Conservation (phyloP, 768 basidiomycete species). For the Exsudoporus frostii region DNA sequence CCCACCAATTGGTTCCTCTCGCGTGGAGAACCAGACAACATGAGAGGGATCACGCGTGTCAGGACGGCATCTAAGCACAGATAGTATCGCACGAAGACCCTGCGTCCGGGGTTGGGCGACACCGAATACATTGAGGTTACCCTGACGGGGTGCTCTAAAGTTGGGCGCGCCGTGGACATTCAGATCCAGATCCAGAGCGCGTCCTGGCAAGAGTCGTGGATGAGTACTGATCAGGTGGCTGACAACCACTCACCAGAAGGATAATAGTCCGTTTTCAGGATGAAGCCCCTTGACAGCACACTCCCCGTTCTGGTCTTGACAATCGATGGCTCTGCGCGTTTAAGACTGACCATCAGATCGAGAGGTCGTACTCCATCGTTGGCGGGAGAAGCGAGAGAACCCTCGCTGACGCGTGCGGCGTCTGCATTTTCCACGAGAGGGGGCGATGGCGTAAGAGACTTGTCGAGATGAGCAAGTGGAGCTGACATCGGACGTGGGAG, state of each 20-base stretch:
- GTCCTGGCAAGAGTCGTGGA: slow-evolving; percentile 44
- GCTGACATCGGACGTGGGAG: slow-evolving; percentile 8
- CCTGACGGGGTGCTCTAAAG: slow-evolving; percentile 79
- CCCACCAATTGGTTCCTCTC: slow-evolving; percentile 92
- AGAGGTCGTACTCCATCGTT: slow-evolving; percentile 33
- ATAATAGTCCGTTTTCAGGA: slow-evolving; percentile 91
- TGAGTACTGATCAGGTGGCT: neutral
- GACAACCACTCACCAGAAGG: slow-evolving; percentile 55
- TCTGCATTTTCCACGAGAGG: slow-evolving; percentile 1
- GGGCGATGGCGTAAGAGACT: slow-evolving; percentile 4
- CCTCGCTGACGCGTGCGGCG: slow-evolving; percentile 1
- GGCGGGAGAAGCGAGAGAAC: neutral
- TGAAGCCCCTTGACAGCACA: slow-evolving; percentile 84
- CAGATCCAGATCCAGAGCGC: slow-evolving; percentile 87
- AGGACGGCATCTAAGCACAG: slow-evolving; percentile 74
- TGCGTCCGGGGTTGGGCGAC: slow-evolving; percentile 93
- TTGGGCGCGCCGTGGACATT: slow-evolving; percentile 95
- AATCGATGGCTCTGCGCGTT: slow-evolving; percentile 65
- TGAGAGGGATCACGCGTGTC: slow-evolving; percentile 59
- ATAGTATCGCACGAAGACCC: slow-evolving; percentile 86
- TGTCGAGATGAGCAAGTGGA: slow-evolving; percentile 6
- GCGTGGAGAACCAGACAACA: slow-evolving; percentile 94
- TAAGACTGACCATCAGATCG: slow-evolving; percentile 61
- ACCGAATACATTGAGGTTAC: slow-evolving; percentile 87
- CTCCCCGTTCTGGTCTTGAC: slow-evolving; percentile 83